Evolutionary conservation across 1,284 basidiomycete genomes (phyloP), one percentile per base, ranked within the genome.

Genomic region (Neotropicomus parvogracilis): DNA sequence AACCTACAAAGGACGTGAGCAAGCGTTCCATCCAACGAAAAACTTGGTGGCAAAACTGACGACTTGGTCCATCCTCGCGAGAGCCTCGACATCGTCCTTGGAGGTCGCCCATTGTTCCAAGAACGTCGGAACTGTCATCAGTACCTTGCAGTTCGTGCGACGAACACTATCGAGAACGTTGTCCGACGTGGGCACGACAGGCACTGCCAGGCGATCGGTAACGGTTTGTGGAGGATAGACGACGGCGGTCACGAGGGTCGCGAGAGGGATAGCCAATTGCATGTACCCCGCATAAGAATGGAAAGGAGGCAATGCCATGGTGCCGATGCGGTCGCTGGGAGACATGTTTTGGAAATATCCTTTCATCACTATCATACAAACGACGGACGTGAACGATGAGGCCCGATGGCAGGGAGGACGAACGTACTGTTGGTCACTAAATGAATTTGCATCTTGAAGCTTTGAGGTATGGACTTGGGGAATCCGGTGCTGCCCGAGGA

Each of bases 91-190:
- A 1, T 20, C 19, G 6, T 50, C 37, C 13, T 32, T 1, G 1
- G 46, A 58, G 3, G 12, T 10, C 0, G 46, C 55, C 47, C 42
- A 46, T 5, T 59, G 46, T 26, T 53, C 49, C 10, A 60, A 28
- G 9, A 59, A 58, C 0, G 44, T 29, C 6, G 60, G 58, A 4
- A 59, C 49, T 2, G 34, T 35, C 16, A 58, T 26, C 4, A 62
- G 4, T 1, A 8, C 10, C 0, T 29, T 50, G 20, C 58, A 52
- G 9, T 13, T 14, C 12, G 43, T 53, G 19, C 31, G 11, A 19
- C 33, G 29, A 6, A 44, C 8, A 14, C 7, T 12, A 11, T 59
- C 47, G 5, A 62, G 35, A 3, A 62, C 27, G 20, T 58, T 59
- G 13, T 58, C 49, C 1, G 17, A 14, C 2, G 57, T 59, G 2